Base-by-base conservation (phyloP, 2,329 filamentous ascomycete species). In the Aspergillus jensenii region DNA sequence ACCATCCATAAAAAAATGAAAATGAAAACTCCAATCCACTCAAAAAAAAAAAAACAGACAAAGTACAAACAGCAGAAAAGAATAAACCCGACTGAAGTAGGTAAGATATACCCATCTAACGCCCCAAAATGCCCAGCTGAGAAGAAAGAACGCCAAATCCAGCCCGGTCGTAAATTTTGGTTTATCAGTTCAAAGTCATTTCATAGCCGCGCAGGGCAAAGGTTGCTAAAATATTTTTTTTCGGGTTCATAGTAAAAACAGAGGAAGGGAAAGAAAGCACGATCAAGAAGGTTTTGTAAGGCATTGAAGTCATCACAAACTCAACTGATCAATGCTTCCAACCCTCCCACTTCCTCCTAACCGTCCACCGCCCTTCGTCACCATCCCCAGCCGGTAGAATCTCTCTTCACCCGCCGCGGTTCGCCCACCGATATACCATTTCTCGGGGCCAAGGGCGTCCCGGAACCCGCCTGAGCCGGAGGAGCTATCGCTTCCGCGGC, bases 381-480 rank as follows among this genome's bases (percentile, higher is more conserved):
- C 78, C 73, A 80, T 75, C 4, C 79, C 79, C 6, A 81, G 62
- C 8, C 76, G 72, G 56, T 81, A 81, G 56, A 80, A 80, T 49
- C 77, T 72, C 60, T 81, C 79, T 65, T 81, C 79, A 1, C 79
- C 79, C 15, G 66, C 71, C 11, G 76, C 73, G 21, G 76, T 80
- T 37, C 77, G 70, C 4, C 79, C 79, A 4, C 79, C 79, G 25
- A 82, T 78, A 67, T 81, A 82, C 79, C 79, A 81, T 62, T 81
- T 81, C 67, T 81, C 79, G 2, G 74, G 70, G 0, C 78, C 78
- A 9, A 80, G 59, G 0, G 77, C 75, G 65, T 81, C 79, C 7
- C 78, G 71, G 56, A 81, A 81, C 2, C 79, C 79, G 14, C 77
- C 76, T 2, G 76, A 79, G 17, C 77, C 76, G 46, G 71, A 78